Base-by-base conservation (phyloP, 805 yeast species). In the Starmerella tilneyi region DNA sequence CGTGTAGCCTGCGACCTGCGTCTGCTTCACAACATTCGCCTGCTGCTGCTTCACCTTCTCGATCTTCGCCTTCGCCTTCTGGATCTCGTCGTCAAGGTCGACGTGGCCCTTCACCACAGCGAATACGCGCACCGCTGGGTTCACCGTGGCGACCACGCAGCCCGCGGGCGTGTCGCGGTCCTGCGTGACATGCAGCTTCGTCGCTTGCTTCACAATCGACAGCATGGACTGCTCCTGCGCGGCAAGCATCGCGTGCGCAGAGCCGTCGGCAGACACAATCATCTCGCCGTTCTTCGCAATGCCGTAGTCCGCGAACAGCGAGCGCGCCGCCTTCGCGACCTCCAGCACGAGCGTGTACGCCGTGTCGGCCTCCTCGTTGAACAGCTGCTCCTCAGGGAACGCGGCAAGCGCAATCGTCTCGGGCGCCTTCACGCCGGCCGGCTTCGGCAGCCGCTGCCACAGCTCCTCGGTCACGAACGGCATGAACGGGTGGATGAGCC, bases 361-460 rank as follows among this genome's bases (percentile, higher is more conserved):
- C 45, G 72, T 68, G 47, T 73, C 79, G 9, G 95, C 76, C 54
- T 73, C 70, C 22, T 59, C 69, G 57, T 88, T 78, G 61, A 76
- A 83, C 44, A 74, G 75, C 44, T 68, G 57, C 43, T 69, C 68
- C 64, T 70, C 80, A 46, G 98, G 98, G 70, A 78, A 92, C 41
- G 71, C 56, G 33, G 96, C 94, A 61, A 76, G 76, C 42, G 78
- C 79, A 63, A 92, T 85, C 17, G 96, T 74, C 42, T 65, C 69
- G 22, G 85, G 70, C 15, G 23, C 31, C 19, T 67, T 66, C 58
- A 84, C 96, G 44, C 78, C 68, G 7, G 76, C 73, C 62, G 96
- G 79, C 60, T 82, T 81, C 58, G 97, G 97, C 60, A 92, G 71
- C 68, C 97, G 84, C 71, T 92, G 98, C 96, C 96, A 92, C 84